These are phyloP conservation scores for Rosa rugosa DNA, from an alignment of 306 rosid species.

Conservation along the genomic window DNA sequence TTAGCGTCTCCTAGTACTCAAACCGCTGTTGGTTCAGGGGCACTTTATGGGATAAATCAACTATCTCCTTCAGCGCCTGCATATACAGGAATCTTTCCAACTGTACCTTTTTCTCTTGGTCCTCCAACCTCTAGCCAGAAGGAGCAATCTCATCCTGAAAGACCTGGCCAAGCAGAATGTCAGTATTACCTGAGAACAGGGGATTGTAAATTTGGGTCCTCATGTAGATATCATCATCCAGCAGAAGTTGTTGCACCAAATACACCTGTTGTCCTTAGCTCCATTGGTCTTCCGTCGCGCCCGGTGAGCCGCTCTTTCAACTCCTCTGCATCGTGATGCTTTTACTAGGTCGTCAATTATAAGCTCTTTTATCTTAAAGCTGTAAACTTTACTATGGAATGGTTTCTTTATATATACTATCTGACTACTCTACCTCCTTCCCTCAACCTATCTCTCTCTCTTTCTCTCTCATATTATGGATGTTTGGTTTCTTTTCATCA, in stretches of 20 bases:
- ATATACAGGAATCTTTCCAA: slow-evolving; percentile 58
- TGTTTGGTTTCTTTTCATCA: not conserved
- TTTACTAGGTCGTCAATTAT: slow-evolving; percentile 10
- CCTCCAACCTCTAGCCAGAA: slow-evolving; percentile 62
- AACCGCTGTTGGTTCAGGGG: slow-evolving; percentile 56
- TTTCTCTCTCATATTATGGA: slow-evolving; percentile 3
- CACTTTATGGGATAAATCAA: slow-evolving; percentile 65
- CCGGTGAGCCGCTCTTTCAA: slow-evolving; percentile 64
- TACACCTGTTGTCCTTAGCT: slow-evolving; percentile 56
- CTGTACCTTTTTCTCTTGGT: slow-evolving; percentile 59
- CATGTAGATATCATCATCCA: slow-evolving; percentile 98
- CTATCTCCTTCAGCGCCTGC: slow-evolving; percentile 52
- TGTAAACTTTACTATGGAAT: not conserved
- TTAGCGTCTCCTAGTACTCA: slow-evolving; percentile 64
- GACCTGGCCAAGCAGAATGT: slow-evolving; percentile 95
- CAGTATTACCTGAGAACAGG: slow-evolving; percentile 94
- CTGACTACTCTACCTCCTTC: not conserved
- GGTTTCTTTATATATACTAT: slow-evolving; percentile 6
- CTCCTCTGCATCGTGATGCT: slow-evolving; percentile 22
- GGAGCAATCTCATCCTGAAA: slow-evolving; percentile 77
- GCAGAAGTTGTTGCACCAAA: slow-evolving; percentile 55
- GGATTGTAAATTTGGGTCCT: slow-evolving; percentile 92
- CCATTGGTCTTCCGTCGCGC: slow-evolving; percentile 84
- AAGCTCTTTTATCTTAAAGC: slow-evolving; percentile 8
- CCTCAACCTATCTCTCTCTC: not conserved